Evolutionary conservation across 306 rosid species (phyloP), one percentile per base, ranked within the genome.

Genomic region (Astragalus glycyphyllos): DNA sequence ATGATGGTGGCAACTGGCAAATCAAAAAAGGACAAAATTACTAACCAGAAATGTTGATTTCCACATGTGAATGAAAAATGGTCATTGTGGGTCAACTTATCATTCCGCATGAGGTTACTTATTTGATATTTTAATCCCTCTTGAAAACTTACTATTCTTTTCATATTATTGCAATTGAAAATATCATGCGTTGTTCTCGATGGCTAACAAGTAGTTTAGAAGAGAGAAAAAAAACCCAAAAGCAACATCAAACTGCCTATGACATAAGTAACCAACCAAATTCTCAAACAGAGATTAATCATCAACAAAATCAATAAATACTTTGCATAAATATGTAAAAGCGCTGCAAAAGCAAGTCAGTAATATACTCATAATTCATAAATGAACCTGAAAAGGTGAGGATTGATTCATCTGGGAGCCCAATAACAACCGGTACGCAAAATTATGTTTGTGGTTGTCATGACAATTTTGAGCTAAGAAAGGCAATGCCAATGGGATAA

Each of bases 371-470:
- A 44, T 46, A 71, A 58, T 48, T 14, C 7, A 44, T 58, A 71
- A 42, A 17, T 48, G 35, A 65, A 58, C 51, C 71, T 42, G 15
- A 54, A 20, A 50, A 60, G 53, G 65, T 16, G 48, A 14, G 47
- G 59, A 15, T 34, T 31, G 45, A 69, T 48, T 69, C 55, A 54
- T 26, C 56, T 47, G 38, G 26, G 67, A 51, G 47, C 65, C 65
- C 13, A 54, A 47, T 45, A 69, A 75, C 73, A 46, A 14, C 65
- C 69, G 53, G 14, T 29, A 61, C 1, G 73, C 65, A 77, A 58
- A 71, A 76, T 66, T 51, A 65, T 6, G 56, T 51, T 60, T 47
- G 35, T 46, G 68, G 75, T 59, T 58, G 63, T 67, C 71, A 59
- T 32, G 54, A 67, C 42, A 71, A 65, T 2, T 50, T 75, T 2